Evolutionary conservation across 371 early-diverging fungal genomes (phyloP).

Genomic region (Mortierella sp.): DNA sequence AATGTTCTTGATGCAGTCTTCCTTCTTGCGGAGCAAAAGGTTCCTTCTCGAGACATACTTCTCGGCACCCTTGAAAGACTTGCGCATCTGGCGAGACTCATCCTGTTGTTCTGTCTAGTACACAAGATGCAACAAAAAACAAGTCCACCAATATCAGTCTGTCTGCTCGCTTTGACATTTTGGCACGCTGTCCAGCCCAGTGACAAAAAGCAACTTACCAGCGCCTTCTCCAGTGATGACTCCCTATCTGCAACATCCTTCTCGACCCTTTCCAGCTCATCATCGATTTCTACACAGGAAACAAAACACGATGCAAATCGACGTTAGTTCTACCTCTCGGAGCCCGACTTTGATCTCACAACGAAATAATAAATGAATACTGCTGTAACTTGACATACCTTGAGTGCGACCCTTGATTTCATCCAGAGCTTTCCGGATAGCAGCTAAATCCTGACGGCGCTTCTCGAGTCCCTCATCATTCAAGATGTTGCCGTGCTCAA

Average conservation of each 20-base stretch:
- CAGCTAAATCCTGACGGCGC: slow-evolving; percentile 58
- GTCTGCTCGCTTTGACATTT: not conserved
- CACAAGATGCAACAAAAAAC: not conserved
- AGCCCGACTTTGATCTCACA: not conserved
- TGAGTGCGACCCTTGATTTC: slow-evolving; percentile 22
- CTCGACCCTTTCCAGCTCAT: slow-evolving; percentile 58
- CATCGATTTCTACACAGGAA: slow-evolving; percentile 54
- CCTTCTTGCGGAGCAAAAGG: slow-evolving; percentile 86
- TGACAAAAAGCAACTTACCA: slow-evolving; percentile 55
- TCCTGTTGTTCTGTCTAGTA: slow-evolving; percentile 64
- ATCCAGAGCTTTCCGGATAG: slow-evolving; percentile 29
- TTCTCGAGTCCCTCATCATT: slow-evolving; percentile 70
- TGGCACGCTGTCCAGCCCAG: too few species aligned
- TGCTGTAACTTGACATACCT: not conserved
- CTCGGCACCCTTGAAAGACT: slow-evolving; percentile 78
- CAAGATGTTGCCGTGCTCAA: slow-evolving; percentile 62
- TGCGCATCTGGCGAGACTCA: slow-evolving; percentile 54
- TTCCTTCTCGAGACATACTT: slow-evolving; percentile 84
- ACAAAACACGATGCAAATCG: not conserved
- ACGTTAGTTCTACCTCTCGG: not conserved
- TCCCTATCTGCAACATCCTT: slow-evolving; percentile 51
- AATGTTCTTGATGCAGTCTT: slow-evolving; percentile 88
- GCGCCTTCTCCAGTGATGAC: slow-evolving; percentile 66
- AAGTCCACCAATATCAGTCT: not conserved
- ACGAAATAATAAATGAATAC: too few species aligned